A percentile compares a stretch with the other conserved stretches of the same genome.
Evolutionary conservation across 169 alveolate species (phyloP).

Genomic region (Eimeria falciformis): DNA sequence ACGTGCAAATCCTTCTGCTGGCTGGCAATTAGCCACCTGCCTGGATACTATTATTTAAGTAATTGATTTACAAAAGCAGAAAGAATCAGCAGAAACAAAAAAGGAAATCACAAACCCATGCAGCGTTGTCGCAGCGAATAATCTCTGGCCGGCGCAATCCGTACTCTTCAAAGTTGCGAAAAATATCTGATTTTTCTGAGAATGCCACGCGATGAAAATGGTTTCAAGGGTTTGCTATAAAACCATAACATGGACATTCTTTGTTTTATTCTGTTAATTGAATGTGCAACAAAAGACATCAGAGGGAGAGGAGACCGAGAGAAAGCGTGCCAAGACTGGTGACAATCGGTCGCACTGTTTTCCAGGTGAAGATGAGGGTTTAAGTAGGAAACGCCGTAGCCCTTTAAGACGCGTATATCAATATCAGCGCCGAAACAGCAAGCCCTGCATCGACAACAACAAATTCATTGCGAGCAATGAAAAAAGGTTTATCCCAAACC

Average conservation of each 20-base stretch:
- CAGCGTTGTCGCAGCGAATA: slow-evolving; percentile 80
- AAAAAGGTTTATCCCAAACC: not conserved
- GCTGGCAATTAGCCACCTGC: too few species aligned
- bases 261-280: not conserved
- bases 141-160: slow-evolving; percentile 89
- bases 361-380: slow-evolving; percentile 82
- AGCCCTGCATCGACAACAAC: slow-evolving; percentile 76
- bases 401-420: slow-evolving; percentile 93
- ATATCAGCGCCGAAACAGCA: slow-evolving; percentile 94
- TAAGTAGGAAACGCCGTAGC: slow-evolving; percentile 87
- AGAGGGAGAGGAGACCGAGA: not conserved
- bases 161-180: slow-evolving; percentile 91
- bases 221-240: not conserved
- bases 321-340: not conserved
- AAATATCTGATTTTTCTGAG: slow-evolving; percentile 83
- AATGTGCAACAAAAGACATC: not conserved
- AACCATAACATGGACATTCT: not conserved
- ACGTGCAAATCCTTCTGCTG: too few species aligned
- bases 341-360: not conserved
- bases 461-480: not conserved
- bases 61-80: not conserved
- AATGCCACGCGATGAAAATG: not conserved
- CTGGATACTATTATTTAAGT: too few species aligned
- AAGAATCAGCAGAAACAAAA: not conserved
- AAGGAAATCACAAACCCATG: slow-evolving; percentile 43